Evolutionary conservation across 1,139 yeast genomes (phyloP).

Genomic region (Suhomyces taliae): DNA sequence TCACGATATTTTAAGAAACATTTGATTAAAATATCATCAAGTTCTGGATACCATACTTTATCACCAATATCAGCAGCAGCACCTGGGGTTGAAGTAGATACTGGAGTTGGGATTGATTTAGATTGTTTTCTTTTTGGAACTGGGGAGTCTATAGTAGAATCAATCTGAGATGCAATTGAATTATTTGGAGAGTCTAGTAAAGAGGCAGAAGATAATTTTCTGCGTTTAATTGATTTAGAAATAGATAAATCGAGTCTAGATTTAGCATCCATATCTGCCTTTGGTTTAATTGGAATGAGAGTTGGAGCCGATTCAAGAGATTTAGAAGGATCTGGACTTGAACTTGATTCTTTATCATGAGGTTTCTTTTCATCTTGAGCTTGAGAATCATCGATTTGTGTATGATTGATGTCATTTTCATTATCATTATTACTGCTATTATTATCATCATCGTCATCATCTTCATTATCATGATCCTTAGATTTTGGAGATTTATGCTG

Average conservation of each 20-base stretch:
- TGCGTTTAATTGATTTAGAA: constrained; percentile 12
- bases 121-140: constrained; percentile 16
- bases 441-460: background rate
- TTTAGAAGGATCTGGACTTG: constrained; percentile 1
- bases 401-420: background rate
- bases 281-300: constrained; percentile 9
- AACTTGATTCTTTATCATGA: background rate
- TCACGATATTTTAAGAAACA: constrained; percentile 39
- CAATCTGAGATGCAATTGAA: constrained; percentile 40
- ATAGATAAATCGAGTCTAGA: constrained; percentile 9
- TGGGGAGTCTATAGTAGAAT: constrained; percentile 39
- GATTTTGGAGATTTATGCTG: constrained; percentile 1
- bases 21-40: constrained; percentile 38
- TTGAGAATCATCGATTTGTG: background rate
- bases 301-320: constrained; percentile 12
- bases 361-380: background rate
- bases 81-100: constrained; percentile 3
- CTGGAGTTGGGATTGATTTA: background rate
- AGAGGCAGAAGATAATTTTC: constrained; percentile 11
- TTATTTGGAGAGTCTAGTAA: constrained; percentile 36
- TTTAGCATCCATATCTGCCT: constrained; percentile 4
- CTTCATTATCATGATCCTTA: background rate
- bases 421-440: background rate
- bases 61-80: constrained; percentile 8
- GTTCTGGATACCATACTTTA: constrained; percentile 40